Base-by-base conservation (phyloP, 129 eudicot species). In the Lactuca saligna region DNA sequence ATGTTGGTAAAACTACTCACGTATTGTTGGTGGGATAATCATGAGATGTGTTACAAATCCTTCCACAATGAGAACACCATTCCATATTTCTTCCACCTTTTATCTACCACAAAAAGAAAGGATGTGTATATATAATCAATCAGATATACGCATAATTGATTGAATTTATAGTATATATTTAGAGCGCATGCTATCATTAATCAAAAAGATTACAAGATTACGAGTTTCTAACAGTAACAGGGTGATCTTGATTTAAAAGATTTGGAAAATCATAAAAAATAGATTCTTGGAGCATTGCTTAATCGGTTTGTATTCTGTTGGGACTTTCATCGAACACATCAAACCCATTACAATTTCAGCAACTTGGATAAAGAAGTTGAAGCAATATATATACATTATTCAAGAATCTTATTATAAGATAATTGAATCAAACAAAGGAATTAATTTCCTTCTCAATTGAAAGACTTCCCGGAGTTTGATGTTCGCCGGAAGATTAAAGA, bases 61-160 rank as follows among this genome's bases (percentile, higher is more conserved):
- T 66, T 48, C 68, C 79, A 49, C 79, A 75, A 35, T 75, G 72
- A 58, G 60, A 48, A 57, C 79, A 75, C 79, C 79, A 75, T 32
- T 46, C 29, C 74, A 75, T 59, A 46, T 50, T 51, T 17, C 75
- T 60, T 49, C 50, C 75, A 71, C n/a, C 17, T 32, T 71, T 59
- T 7, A 60, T 59, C 75, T 71, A 48, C 37, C 63, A 20, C 4
- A 4, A 55, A 69, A 55, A 20, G 17, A 39, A 38, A 54, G 39
- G 14, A 42, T 8, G 17, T 60, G 4, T 60, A 61, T 15, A 61
- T 12, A 61, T 15, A 35, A 59, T 16, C 7, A 15, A 16, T 34
- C 66, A 37, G 7, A 37, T 37, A 61, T 61, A 35, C 3, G 32
- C 66, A n/a, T 61, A 39, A 37, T 37, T 61, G 38, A 61, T 15